Base-by-base conservation (phyloP, 2,329 filamentous ascomycete genomes). In the Coleophoma cylindrospora region DNA sequence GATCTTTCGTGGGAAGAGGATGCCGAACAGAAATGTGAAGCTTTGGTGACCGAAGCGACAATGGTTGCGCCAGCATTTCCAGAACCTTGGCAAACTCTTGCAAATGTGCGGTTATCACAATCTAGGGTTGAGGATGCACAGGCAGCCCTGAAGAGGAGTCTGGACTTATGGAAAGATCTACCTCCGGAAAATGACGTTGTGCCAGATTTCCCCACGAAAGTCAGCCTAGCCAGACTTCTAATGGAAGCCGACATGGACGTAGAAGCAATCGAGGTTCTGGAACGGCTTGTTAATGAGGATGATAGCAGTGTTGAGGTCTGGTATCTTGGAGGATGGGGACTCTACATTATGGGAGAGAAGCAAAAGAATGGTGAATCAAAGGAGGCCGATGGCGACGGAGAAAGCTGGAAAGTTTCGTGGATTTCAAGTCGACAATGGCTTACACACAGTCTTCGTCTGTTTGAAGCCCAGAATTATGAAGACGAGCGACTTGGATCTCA, bases 261-360 rank as follows among this genome's bases (percentile, higher is more conserved):
- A 46, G 86, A 92, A 54, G 92, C 94, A 1, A 80, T 95, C 51
- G 81, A 87, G 50, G 91, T 97, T 3, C 74, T 96, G 48, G 89
- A 96, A 65, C 77, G 89, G 48, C 74, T 99, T 48, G 82, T 95
- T 37, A 75, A 80, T 34, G 94, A 99, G 66, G 92, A 99, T 58
- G 95, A 99, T 65, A 80, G 87, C 64, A 96, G 92, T 66, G 88
- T 99, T 17, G 94, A 99, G 70, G 87, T 89, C 15, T 96, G 91
- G 91, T 99, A 99, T 70, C 77, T 99, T 5, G 94, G 94, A 40
- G 95, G 94, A 4, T 97, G 92, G 89, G 91, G 90, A 60, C 77
- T 95, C 58, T 89, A 90, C 65, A 79, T 96, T 51, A 74, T 87
- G 54, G 88, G 87, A 11, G 80, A 88, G 66, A 88, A 86, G 74